These are phyloP conservation scores for Plasmodium vivax DNA, from an alignment of 169 alveolate genomes.

Conservation along the genomic window DNA sequence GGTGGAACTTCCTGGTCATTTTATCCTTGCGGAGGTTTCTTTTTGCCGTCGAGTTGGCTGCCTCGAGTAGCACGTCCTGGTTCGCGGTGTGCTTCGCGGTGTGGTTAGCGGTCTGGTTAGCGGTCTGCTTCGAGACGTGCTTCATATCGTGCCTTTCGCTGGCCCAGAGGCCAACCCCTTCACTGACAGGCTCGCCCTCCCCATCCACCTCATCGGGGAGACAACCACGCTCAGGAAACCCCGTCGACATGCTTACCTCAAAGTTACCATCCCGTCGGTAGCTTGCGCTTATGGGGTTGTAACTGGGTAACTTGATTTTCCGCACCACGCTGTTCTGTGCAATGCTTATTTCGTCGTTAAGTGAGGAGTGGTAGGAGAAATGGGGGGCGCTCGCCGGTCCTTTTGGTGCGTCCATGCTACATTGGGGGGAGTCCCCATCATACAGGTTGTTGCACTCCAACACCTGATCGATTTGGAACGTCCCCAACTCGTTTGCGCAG, in stretches of 20 bases:
- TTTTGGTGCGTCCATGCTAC: not conserved
- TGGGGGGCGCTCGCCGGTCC: not conserved
- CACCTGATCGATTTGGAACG: not conserved
- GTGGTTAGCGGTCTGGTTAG: too few species aligned
- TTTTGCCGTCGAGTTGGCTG: not conserved
- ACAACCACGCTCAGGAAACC: not conserved
- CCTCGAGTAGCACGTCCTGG: not conserved
- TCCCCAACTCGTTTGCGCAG: not conserved
- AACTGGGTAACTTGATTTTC: constrained; percentile 5
- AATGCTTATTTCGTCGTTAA: constrained; percentile 42
- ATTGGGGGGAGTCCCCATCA: not conserved
- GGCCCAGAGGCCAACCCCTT: not conserved
- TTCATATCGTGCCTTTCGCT: not conserved
- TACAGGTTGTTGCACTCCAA: not conserved
- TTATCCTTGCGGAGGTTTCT: not conserved
- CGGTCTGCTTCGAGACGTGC: too few species aligned
- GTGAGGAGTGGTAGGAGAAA: not conserved
- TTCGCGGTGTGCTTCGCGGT: too few species aligned
- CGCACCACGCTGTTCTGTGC: not conserved
- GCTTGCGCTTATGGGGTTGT: constrained; percentile 24
- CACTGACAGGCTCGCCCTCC: not conserved
- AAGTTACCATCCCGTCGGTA: constrained; percentile 10
- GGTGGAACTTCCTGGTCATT: constrained; percentile 2
- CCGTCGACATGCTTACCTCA: not conserved
- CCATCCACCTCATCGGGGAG: not conserved